A percentile compares a stretch with the other conserved stretches of the same genome.
These are phyloP conservation scores for Eucommia ulmoides DNA, from an alignment of 257 asterid species.

Conservation along the genomic window DNA sequence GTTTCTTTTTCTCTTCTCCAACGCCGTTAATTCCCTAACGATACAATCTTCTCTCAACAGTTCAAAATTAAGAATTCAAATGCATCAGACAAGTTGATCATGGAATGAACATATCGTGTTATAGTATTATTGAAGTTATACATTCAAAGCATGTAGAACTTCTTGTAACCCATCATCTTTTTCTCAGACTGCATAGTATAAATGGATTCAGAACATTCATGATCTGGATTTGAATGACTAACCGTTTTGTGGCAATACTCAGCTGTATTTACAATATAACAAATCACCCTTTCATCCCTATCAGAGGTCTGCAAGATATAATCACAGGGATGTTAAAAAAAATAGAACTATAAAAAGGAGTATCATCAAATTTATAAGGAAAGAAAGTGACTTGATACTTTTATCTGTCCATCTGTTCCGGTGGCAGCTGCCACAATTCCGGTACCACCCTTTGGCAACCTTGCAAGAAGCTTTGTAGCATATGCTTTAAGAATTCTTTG, in stretches of 20 bases:
- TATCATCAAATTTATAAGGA: slow-evolving; percentile 3
- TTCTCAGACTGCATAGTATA: too few species aligned
- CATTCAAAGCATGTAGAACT: too few species aligned
- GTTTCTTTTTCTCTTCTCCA: too few species aligned
- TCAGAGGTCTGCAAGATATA: slow-evolving; percentile 74
- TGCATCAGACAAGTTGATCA: too few species aligned
- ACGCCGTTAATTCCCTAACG: too few species aligned
- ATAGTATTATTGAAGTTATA: too few species aligned
- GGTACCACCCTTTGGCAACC: slow-evolving; percentile 93
- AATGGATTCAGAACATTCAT: too few species aligned
- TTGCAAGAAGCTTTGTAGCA: slow-evolving; percentile 80
- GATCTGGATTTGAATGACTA: slow-evolving; percentile 36
- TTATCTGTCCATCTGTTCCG: slow-evolving; percentile 98
- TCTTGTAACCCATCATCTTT: too few species aligned
- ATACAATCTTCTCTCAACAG: too few species aligned
- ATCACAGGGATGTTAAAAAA: neutral
- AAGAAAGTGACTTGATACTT: slow-evolving; percentile 30
- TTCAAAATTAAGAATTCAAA: too few species aligned
- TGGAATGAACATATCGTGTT: too few species aligned
- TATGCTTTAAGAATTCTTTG: slow-evolving; percentile 90
- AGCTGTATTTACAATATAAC: slow-evolving; percentile 96
- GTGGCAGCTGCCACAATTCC: slow-evolving; percentile 99
- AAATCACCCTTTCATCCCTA: slow-evolving; percentile 85
- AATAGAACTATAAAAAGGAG: too few species aligned
- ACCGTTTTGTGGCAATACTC: slow-evolving; percentile 98